Conservation (phyloP, 495 filamentous ascomycete genomes). For the Xylaria grammica region DNA sequence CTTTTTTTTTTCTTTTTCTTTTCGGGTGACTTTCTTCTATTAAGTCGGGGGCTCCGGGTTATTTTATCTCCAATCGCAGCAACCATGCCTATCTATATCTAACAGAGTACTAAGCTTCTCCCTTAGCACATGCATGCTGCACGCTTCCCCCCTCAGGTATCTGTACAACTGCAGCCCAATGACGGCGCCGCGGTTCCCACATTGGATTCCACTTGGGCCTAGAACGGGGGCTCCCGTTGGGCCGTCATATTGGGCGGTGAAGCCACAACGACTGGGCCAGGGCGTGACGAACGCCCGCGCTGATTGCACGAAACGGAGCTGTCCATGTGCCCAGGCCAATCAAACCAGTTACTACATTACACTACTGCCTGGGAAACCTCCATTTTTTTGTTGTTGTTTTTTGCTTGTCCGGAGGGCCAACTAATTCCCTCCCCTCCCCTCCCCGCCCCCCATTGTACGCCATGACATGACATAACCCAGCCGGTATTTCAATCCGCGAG, state of each 20-base stretch:
- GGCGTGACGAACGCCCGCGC: not conserved
- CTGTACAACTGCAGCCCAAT: not conserved
- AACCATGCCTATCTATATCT: not conserved
- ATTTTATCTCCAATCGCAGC: no score
- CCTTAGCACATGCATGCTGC: not conserved
- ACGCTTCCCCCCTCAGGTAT: not conserved
- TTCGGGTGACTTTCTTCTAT: no score
- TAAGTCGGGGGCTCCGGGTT: no score
- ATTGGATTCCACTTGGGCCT: not conserved
- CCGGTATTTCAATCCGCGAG: no score
- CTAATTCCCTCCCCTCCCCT: no score
- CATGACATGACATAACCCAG: no score
- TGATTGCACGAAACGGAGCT: not conserved
- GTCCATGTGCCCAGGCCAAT: not conserved
- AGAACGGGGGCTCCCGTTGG: not conserved
- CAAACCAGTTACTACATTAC: not conserved
- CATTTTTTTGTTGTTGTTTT: not conserved
- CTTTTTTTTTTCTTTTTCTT: no score
- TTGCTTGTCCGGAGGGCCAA: no score
- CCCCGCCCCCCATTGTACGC: no score
- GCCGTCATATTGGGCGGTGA: slow-evolving; percentile 1
- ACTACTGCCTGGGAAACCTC: not conserved
- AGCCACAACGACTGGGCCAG: not conserved
- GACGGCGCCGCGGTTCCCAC: not conserved
- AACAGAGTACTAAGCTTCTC: not conserved